Evolutionary conservation across 176 grass and related monocot genomes (phyloP).

Genomic region (Olyra latifolia): DNA sequence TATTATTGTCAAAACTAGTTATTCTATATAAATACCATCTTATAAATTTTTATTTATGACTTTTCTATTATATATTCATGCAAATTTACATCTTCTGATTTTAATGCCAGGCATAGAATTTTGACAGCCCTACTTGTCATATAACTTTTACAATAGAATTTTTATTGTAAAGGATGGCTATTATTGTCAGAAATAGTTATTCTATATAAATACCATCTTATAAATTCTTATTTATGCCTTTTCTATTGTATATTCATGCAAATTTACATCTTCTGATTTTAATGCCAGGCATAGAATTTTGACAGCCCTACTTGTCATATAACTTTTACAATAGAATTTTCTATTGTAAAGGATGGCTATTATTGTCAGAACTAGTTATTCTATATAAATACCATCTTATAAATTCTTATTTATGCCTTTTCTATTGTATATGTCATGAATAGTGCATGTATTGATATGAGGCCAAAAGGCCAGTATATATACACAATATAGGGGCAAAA

Average conservation of each 20-base stretch:
- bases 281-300: slow-evolving; percentile 17
- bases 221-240: background rate
- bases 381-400: background rate
- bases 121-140: slow-evolving; percentile 29
- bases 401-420: background rate
- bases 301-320: slow-evolving; percentile 24
- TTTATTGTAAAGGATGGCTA: too few relatives aligned
- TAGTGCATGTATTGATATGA: too few relatives aligned
- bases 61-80: background rate
- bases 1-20: background rate
- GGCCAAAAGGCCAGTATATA: too few relatives aligned
- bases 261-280: background rate
- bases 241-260: background rate
- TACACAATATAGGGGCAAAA: too few relatives aligned
- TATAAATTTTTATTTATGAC: background rate
- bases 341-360: background rate
- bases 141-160: slow-evolving; percentile 39
- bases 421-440: background rate
- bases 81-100: background rate
- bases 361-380: background rate
- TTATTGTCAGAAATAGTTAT: background rate
- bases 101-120: slow-evolving; percentile 6
- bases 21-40: background rate
- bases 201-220: background rate
- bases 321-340: slow-evolving; percentile 42